Percentiles rank a stretch among this genome's conserved stretches.
Conservation (phyloP, 164 flowering plant genomes). For the Liquidambar formosana region DNA sequence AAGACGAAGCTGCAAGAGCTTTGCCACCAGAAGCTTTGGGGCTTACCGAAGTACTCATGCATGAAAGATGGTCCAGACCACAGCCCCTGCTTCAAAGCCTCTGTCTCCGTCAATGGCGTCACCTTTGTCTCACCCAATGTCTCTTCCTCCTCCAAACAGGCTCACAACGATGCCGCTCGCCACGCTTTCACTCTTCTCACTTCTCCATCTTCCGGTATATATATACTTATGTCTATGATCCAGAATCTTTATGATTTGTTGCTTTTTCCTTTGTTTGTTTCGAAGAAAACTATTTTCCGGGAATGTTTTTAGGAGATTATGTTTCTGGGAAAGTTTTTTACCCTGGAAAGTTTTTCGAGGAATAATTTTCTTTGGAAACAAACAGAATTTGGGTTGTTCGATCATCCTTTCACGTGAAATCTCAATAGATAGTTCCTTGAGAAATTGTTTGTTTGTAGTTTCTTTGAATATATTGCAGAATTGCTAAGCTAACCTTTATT, state of each 20-base stretch:
- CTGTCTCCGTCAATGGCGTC: slow-evolving; percentile 21
- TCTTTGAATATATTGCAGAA: no score
- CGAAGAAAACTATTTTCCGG: not conserved
- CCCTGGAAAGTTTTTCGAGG: no score
- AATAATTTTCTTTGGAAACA: no score
- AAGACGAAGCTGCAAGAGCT: slow-evolving; percentile 17
- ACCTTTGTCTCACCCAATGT: slow-evolving; percentile 8
- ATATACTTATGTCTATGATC: no score
- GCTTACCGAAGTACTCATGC: slow-evolving; percentile 17
- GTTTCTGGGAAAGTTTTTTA: no score
- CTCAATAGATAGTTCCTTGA: no score
- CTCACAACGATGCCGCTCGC: slow-evolving; percentile 34
- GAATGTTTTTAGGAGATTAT: no score
- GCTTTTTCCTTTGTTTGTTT: not conserved
- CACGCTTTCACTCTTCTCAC: slow-evolving; percentile 31
- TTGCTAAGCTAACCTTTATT: no score
- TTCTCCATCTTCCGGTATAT: slow-evolving; percentile 7
- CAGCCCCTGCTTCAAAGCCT: slow-evolving; percentile 23
- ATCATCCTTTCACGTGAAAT: no score
- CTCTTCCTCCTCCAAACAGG: slow-evolving; percentile 26
- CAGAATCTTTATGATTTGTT: not conserved
- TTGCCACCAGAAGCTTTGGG: slow-evolving; percentile 23
- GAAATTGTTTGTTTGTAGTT: no score
- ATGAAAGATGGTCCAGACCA: slow-evolving; percentile 25
- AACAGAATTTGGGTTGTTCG: no score